phyloP scores from a whole-genome alignment of 805 yeast genomes.

The Ogataea zsoltii region DNA sequence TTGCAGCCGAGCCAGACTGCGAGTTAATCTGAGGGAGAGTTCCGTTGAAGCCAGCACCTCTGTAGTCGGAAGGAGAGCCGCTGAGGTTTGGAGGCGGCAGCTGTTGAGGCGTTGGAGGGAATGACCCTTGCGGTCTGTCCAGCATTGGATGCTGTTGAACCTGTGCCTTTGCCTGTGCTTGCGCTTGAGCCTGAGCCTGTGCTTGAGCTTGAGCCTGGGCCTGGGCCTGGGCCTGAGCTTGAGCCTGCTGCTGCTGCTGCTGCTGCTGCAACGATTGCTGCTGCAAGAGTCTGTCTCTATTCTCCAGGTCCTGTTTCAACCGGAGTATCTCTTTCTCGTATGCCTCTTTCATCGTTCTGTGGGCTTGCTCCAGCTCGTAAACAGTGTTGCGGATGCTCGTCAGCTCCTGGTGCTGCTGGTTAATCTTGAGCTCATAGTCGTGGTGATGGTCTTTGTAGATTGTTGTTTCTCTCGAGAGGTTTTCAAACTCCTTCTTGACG shows the following conservation, averaged over 20 bases:
- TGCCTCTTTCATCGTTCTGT: slow-evolving; percentile 91
- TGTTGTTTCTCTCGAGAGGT: slow-evolving; percentile 81
- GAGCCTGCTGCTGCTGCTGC: slow-evolving; percentile 26
- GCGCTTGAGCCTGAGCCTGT: slow-evolving; percentile 32
- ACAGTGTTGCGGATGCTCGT: slow-evolving; percentile 93
- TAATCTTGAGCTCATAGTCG: slow-evolving; percentile 85
- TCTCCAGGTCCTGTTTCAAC: slow-evolving; percentile 82
- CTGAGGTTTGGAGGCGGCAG: slow-evolving; percentile 37
- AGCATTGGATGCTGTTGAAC: slow-evolving; percentile 24
- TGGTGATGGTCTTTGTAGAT: slow-evolving; percentile 86
- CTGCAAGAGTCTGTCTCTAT: slow-evolving; percentile 63
- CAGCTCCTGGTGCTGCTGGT: slow-evolving; percentile 90
- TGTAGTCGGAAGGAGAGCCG: slow-evolving; percentile 26
- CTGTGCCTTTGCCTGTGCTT: slow-evolving; percentile 26
- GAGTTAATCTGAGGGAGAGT: slow-evolving; percentile 25
- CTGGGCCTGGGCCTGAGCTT: slow-evolving; percentile 34
- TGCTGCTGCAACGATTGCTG: slow-evolving; percentile 38
- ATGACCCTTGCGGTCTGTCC: slow-evolving; percentile 20
- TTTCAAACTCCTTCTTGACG: slow-evolving; percentile 86
- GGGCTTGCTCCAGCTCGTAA: slow-evolving; percentile 90
- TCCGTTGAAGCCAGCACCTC: slow-evolving; percentile 23
- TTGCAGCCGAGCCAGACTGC: slow-evolving; percentile 29
- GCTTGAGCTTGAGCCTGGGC: slow-evolving; percentile 36
- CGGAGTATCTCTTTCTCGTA: slow-evolving; percentile 91
- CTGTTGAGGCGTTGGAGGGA: slow-evolving; percentile 34